Percentiles rank a stretch among this genome's conserved stretches.
Evolutionary conservation across 2,329 filamentous ascomycete genomes (phyloP).

Genomic region (Pseudogymnoascus sp.): DNA sequence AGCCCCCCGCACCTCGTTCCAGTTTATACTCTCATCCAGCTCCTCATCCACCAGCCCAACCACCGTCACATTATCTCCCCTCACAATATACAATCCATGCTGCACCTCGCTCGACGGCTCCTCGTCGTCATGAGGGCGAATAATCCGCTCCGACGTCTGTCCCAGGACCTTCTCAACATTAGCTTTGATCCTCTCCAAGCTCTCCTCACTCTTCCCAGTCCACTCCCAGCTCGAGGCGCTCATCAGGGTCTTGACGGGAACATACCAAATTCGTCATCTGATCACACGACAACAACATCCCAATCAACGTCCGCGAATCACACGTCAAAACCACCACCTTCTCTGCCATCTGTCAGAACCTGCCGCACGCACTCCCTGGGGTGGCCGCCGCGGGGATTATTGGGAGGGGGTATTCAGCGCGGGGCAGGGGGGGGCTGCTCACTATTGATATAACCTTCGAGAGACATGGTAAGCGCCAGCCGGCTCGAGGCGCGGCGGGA

Average conservation of each 20-base stretch:
- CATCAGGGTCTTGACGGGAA: not conserved
- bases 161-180: conserved; percentile 55
- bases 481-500: conserved; percentile 15
- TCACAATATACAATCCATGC: conserved; percentile 82
- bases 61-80: conserved; percentile 89
- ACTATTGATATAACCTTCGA: conserved; percentile 46
- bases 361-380: conserved; percentile 22
- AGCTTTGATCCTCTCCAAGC: not conserved
- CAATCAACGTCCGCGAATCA: conserved; percentile 79
- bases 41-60: conserved; percentile 85
- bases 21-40: conserved; percentile 84
- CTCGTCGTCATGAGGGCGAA: conserved; percentile 73
- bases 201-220: not conserved
- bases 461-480: conserved; percentile 35
- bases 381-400: conserved; percentile 13
- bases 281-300: conserved; percentile 77
- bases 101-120: conserved; percentile 73
- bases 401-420: not conserved
- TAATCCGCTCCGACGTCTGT: conserved; percentile 79
- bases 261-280: conserved; percentile 78
- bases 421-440: conserved; percentile 21
- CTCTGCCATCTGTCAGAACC: conserved; percentile 48
- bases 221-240: not conserved
- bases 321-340: conserved; percentile 87
- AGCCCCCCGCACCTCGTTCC: conserved; percentile 79